Base-by-base conservation (phyloP, 2,329 filamentous ascomycete species). In the Trichoderma asperellum region DNA sequence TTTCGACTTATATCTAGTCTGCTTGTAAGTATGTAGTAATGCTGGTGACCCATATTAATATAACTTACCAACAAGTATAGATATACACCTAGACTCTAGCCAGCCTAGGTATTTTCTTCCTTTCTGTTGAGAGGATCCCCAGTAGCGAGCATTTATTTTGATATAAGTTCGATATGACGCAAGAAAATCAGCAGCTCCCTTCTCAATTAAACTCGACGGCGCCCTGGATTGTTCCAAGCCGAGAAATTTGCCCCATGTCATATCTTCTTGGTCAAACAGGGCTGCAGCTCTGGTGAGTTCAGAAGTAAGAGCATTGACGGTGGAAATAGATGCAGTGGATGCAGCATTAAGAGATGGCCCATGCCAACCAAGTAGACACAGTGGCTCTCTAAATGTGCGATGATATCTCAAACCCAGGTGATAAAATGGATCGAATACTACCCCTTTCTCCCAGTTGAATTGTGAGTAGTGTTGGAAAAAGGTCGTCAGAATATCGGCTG, bases 401-500 rank as follows among this genome's bases (percentile, higher is more conserved):
- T 84, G 80, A 73, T 91, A 90, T 47, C 77, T 79, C 12, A 85
- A 72, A n/a, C 75, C 75, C 49, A 78, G 81, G 74, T 87, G 85
- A 75, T 89, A 90, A 71, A 86, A 86, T 0, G 87, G 86, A 74
- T 92, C 89, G 71, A 85, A 88, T 0, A 87, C 85, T 43, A 86
- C 79, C 0, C 85, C 77, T 8, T 77, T 80, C 27, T 80, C 76
- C 88, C 88, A 92, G 74, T 90, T 81, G 70, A 90, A 89, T 2
- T 75, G 73, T 1, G 88, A 83, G 73, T 92, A 92, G 75, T 91
- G 83, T 18, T 80, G 73, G 76, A 91, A 91, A 76, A 92, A 92
- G 0, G 86, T 86, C 0, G 77, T 74, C 2, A 91, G 75, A 10
- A 91, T 79, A 57, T 87, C 84, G 0, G 84, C 76, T 1, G 85